Conservation (phyloP, 129 eudicot genomes). For the Solidago caesia region DNA sequence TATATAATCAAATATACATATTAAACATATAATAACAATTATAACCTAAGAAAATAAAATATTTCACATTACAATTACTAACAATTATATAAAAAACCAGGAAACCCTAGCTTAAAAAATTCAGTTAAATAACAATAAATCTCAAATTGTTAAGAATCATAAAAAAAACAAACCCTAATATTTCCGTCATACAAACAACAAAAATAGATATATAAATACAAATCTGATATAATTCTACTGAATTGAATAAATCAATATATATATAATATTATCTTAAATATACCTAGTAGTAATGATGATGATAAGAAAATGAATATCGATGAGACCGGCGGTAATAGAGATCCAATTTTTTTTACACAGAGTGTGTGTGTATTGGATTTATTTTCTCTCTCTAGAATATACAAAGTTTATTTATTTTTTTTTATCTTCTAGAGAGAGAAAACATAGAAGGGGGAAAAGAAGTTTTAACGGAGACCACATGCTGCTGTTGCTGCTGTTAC, state of each 20-base stretch:
- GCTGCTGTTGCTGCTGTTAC: not conserved
- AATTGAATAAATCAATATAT: not conserved
- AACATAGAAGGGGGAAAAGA: not conserved
- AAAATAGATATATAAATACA: not conserved
- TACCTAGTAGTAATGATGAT: conserved; percentile 21
- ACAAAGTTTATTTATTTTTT: too few species aligned
- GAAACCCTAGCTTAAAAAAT: not conserved
- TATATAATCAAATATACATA: not conserved
- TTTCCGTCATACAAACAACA: conserved; percentile 1
- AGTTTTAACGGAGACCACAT: not conserved
- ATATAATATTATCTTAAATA: not conserved
- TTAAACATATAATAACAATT: not conserved
- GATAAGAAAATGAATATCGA: conserved; percentile 13
- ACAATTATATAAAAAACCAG: not conserved
- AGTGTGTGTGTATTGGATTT: conserved; percentile 2
- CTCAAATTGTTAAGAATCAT: not conserved
- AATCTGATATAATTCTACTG: not conserved
- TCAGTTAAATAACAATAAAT: not conserved
- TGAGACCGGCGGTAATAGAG: conserved; percentile 21
- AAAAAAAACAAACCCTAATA: not conserved
- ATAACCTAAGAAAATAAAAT: not conserved
- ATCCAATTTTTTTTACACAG: conserved; percentile 22
- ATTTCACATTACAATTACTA: not conserved
- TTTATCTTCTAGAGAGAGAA: not conserved
- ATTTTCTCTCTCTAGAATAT: conserved; percentile 23